Evolutionary conservation across 164 flowering plant genomes (phyloP), one percentile per base, ranked within the genome.

Genomic region (Umbellularia californica): DNA sequence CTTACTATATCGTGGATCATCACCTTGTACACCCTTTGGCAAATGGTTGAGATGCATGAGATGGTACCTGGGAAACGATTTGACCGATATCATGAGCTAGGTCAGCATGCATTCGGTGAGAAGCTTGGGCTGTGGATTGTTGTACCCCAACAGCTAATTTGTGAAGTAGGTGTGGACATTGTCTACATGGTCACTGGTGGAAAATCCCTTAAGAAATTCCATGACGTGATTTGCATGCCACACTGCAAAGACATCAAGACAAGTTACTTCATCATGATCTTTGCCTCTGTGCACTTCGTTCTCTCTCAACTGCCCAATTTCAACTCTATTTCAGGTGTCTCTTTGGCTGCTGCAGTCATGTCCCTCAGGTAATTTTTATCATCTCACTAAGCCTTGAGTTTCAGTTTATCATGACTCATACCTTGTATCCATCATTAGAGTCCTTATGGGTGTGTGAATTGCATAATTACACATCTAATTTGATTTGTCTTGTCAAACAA

Each of bases 111-210:
- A 11, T 88, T 90, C 27, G 92, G 92, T 0, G 84, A 85, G 51
- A 88, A 85, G 70, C 84, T 87, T 6, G 89, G 92, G 10, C 81
- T 85, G 0, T 88, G 81, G 79, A 75, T 88, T 0, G 89, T 88
- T 27, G 88, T 88, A 15, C 91, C 91, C 0, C 90, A 84, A 51
- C 93, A 89, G 58, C 77, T 89, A 3, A 74, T 85, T 47, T 87
- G 84, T 5, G 89, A 90, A 74, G 80, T 88, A 15, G 91, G 90
- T 1, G 85, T 82, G 1, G 51, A 82, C 81, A 90, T 89, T 4
- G 89, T 88, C 0, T 89, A 89, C 79, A 90, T 89, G 90, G 86
- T 89, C 14, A 89, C 91, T 0, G 94, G 90, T 14, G 94, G 94
- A 0, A 82, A 78, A 62, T 90, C 89, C 0, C 72, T 89, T 69